Percentiles rank a stretch among this genome's conserved stretches.
These are phyloP conservation scores for Huntiella omanensis DNA, from an alignment of 2,329 filamentous ascomycete species.

Conservation along the genomic window DNA sequence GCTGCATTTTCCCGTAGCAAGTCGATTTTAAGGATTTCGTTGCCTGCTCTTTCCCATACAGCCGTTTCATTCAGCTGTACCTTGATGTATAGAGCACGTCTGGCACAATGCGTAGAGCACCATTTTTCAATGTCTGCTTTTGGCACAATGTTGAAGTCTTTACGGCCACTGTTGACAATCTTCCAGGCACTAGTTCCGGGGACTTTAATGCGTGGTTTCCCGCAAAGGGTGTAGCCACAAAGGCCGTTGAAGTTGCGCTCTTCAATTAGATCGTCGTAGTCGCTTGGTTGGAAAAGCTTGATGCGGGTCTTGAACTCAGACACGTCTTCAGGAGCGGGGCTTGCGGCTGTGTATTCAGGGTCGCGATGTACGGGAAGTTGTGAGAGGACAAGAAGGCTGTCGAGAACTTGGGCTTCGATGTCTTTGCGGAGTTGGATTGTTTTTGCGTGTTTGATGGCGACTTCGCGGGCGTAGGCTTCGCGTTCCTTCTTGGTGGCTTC, in stretches of 20 bases:
- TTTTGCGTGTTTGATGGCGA: conserved; percentile 65
- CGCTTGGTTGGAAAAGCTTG: conserved; percentile 59
- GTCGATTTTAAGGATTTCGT: conserved; percentile 36
- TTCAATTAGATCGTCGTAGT: conserved; percentile 75
- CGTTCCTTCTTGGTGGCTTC: conserved; percentile 1
- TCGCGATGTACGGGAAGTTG: conserved; percentile 28
- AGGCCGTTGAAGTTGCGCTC: conserved; percentile 70
- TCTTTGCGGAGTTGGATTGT: conserved; percentile 70
- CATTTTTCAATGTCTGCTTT: conserved; percentile 62
- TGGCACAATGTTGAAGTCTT: conserved; percentile 48
- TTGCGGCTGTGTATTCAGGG: conserved; percentile 23
- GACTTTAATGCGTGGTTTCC: conserved; percentile 38
- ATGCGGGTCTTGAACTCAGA: conserved; percentile 47
- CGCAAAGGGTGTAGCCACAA: conserved; percentile 74
- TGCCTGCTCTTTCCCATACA: conserved; percentile 59
- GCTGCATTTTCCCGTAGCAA: conserved; percentile 38
- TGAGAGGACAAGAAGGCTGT: conserved; percentile 52
- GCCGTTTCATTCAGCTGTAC: conserved; percentile 75
- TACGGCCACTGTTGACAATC: conserved; percentile 33
- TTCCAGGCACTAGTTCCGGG: conserved; percentile 46
- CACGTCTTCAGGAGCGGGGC: conserved; percentile 38
- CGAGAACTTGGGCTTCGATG: conserved; percentile 54
- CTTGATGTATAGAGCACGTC: conserved; percentile 65
- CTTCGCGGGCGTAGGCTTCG: conserved; percentile 29
- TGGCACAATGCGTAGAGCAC: conserved; percentile 67